Evolutionary conservation across 345 rosid genomes (phyloP), one percentile per base, ranked within the genome.

Genomic region (Cardamine occulta): DNA sequence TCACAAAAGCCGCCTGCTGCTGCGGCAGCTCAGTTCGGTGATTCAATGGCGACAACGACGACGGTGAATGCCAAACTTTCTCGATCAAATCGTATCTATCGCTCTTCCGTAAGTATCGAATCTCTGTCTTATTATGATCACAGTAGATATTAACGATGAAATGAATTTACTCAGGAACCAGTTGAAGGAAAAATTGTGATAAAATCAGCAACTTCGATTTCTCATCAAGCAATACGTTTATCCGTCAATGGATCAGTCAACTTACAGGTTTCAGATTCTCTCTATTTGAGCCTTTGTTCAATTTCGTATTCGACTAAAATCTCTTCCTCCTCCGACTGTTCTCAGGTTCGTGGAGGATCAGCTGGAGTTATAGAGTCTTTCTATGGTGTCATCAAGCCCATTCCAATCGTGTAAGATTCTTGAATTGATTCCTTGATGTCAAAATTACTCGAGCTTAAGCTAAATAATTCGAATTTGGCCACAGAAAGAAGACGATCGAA

Each of bases 341-440:
- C 5, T 31, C 45, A 93, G 98, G 86, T 89, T 73, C 90, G 96
- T 23, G 91, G 98, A 83, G 96, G 96, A 68, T 84, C 98, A 23
- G 95, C 96, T 2, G 97, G 97, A 17, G 88, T 94, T 39, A 82
- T 94, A 35, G 97, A 94, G 80, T 85, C 97, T 3, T 73, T 89
- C 11, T 91, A 88, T 71, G 95, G 96, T 32, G 95, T 84, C 51
- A 74, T 94, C 74, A 91, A 87, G 78, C 98, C 98, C 17, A 87
- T 89, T 66, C 45, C 64, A 8, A 85, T 93, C 8, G 72, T 89
- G 97, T 93, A 76, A 70, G 86, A 72, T 55, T 54, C 6, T 74
- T 39, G 8, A 31, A 44, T 58, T 49, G 57, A 24, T 18, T 49
- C 48, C 29, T 72, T 18, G 4, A 5, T 31, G 7, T 13, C 19